Evolutionary conservation across 306 rosid species (phyloP).

Genomic region (Sechiopsis laciniata): DNA sequence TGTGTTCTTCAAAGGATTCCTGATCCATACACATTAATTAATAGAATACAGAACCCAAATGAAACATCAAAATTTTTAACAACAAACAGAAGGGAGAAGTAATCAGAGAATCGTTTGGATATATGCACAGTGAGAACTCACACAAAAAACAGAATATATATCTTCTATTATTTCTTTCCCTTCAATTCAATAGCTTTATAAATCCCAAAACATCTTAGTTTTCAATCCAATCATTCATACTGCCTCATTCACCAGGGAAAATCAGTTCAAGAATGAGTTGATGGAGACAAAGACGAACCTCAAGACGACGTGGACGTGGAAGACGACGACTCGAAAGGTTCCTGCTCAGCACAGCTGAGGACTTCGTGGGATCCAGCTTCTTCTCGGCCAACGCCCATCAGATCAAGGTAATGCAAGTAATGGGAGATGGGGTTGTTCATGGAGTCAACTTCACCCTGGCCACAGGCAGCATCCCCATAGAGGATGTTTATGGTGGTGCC

Average conservation of each 20-base stretch:
- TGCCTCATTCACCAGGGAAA: not conserved
- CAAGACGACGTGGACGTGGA: slow-evolving; percentile 42
- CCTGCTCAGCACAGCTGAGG: slow-evolving; percentile 59
- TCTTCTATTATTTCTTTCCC: slow-evolving; percentile 13
- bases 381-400: slow-evolving; percentile 70
- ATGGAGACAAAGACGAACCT: slow-evolving; percentile 22
- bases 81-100: not conserved
- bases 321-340: slow-evolving; percentile 51
- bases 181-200: slow-evolving; percentile 10
- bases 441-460: slow-evolving; percentile 65
- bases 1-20: not conserved
- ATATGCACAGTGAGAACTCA: not conserved
- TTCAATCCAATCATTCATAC: not conserved
- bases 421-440: slow-evolving; percentile 74
- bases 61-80: not conserved
- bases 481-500: slow-evolving; percentile 86
- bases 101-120: not conserved
- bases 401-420: slow-evolving; percentile 65
- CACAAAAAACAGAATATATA: slow-evolving; percentile 3
- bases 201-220: slow-evolving; percentile 3
- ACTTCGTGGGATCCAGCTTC: slow-evolving; percentile 60
- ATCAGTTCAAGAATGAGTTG: slow-evolving; percentile 14
- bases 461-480: slow-evolving; percentile 62
- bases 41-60: not conserved
- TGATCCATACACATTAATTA: not conserved